Evolutionary conservation across 2,329 filamentous ascomycete species (phyloP).

Genomic region (Pseudogymnoascus pannorum): DNA sequence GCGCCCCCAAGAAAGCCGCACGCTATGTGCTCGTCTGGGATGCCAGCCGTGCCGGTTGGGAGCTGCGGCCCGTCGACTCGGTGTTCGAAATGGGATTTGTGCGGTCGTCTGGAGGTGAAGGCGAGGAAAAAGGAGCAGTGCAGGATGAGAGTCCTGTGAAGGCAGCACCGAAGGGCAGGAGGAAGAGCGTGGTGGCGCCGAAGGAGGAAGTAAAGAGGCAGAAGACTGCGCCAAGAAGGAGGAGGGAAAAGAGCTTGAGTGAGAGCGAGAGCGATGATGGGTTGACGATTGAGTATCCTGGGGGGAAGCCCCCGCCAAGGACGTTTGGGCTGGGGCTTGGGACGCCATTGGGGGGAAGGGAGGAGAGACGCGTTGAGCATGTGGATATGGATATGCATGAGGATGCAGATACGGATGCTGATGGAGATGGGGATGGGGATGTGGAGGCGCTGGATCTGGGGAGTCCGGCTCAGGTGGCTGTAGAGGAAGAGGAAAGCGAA

Average conservation of each 20-base stretch:
- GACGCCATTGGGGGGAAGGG: neutral
- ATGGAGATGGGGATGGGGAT: conserved; percentile 41
- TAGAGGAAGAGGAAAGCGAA: conserved; percentile 22
- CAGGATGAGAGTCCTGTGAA: conserved; percentile 17
- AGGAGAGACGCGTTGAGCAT: neutral
- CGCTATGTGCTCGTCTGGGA: conserved; percentile 71
- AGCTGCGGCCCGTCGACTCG: conserved; percentile 75
- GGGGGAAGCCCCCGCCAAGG: conserved; percentile 34
- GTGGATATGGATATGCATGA: conserved; percentile 33
- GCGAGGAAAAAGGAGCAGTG: conserved; percentile 14
- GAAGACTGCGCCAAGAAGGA: conserved; percentile 16
- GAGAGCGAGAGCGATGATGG: conserved; percentile 48
- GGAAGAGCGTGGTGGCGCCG: conserved; percentile 15
- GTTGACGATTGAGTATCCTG: conserved; percentile 54
- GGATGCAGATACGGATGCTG: conserved; percentile 29
- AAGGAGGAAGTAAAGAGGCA: conserved; percentile 28
- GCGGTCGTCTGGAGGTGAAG: conserved; percentile 58
- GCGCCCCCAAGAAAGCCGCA: conserved; percentile 18
- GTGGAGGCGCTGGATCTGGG: conserved; percentile 44
- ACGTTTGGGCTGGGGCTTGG: neutral
- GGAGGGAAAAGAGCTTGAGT: conserved; percentile 17
- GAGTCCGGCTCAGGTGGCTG: conserved; percentile 24
- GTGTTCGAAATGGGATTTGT: conserved; percentile 73
- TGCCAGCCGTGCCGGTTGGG: conserved; percentile 63
- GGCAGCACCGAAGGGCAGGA: conserved; percentile 14